These are phyloP conservation scores for Leishmania guyanensis DNA, from an alignment of 208 protist genomes.

Conservation along the genomic window DNA sequence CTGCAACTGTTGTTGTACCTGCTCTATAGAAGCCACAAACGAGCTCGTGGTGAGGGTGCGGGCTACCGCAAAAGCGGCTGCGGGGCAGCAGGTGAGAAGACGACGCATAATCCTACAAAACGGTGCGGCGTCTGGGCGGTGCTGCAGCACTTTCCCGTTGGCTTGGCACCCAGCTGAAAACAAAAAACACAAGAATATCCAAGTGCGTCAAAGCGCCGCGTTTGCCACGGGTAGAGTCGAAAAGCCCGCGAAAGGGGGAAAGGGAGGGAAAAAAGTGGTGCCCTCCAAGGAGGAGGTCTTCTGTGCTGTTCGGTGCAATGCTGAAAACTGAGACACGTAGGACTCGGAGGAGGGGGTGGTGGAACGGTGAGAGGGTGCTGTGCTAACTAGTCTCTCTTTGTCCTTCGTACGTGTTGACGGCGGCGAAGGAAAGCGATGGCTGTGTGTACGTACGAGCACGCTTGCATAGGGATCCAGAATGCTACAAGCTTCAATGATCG, in stretches of 20 bases:
- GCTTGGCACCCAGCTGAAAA: no score
- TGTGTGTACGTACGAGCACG: not conserved
- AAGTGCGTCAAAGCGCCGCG: not conserved
- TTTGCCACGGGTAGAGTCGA: not conserved
- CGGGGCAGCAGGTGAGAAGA: conserved; percentile 14
- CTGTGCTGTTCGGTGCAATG: not conserved
- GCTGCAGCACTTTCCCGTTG: not conserved
- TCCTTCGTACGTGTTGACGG: conserved; percentile 1
- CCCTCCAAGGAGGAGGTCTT: not conserved
- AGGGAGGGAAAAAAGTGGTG: not conserved
- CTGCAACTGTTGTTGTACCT: conserved; percentile 77
- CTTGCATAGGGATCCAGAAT: not conserved
- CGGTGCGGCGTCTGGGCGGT: not conserved
- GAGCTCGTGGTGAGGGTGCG: conserved; percentile 55
- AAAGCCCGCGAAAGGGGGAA: not conserved
- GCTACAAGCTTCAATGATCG: not conserved
- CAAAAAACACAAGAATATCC: not conserved
- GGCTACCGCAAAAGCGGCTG: not conserved
- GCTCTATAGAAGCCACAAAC: conserved; percentile 69
- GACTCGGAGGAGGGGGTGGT: not conserved
- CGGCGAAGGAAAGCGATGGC: not conserved
- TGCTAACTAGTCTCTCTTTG: not conserved
- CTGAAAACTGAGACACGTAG: not conserved
- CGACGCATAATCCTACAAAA: conserved; percentile 21
- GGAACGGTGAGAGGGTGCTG: not conserved